Conservation (phyloP, 2,329 filamentous ascomycete species). For the Orbilia ellipsospora region DNA sequence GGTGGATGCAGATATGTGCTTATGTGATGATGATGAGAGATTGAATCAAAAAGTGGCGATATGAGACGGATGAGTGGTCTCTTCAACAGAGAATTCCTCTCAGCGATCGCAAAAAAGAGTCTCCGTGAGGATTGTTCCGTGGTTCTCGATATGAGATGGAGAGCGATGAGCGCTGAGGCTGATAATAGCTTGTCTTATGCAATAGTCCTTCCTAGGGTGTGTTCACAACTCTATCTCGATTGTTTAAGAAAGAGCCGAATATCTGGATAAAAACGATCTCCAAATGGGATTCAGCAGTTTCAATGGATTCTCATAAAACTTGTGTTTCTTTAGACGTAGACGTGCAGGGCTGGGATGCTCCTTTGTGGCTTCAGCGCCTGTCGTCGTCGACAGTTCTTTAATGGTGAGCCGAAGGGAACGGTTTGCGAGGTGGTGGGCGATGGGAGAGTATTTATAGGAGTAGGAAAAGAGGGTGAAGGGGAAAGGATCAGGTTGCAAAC, state of each 20-base stretch:
- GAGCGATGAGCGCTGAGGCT: background rate
- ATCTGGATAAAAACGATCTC: no score
- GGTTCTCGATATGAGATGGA: background rate
- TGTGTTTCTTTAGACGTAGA: slow-evolving; percentile 1
- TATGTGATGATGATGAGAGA: no score
- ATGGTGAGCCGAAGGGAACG: slow-evolving; percentile 24
- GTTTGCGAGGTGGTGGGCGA: slow-evolving; percentile 35
- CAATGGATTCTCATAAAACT: slow-evolving; percentile 24
- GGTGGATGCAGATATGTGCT: no score
- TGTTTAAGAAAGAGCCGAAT: background rate
- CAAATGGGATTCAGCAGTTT: background rate
- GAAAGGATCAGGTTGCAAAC: slow-evolving; percentile 56
- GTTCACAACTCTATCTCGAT: background rate
- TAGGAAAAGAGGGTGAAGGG: slow-evolving; percentile 43
- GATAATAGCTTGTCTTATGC: no score
- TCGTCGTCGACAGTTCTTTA: slow-evolving; percentile 17
- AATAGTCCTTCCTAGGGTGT: background rate
- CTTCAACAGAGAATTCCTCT: slow-evolving; percentile 7
- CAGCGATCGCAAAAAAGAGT: background rate
- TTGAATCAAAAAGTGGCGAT: no score
- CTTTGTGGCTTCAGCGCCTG: background rate
- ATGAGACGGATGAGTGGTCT: background rate
- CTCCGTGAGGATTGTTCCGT: background rate
- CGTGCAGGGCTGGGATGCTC: background rate
- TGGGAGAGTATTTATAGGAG: slow-evolving; percentile 52